Base-by-base conservation (phyloP, 1,284 basidiomycete species). In the Ceratobasidium sp. region DNA sequence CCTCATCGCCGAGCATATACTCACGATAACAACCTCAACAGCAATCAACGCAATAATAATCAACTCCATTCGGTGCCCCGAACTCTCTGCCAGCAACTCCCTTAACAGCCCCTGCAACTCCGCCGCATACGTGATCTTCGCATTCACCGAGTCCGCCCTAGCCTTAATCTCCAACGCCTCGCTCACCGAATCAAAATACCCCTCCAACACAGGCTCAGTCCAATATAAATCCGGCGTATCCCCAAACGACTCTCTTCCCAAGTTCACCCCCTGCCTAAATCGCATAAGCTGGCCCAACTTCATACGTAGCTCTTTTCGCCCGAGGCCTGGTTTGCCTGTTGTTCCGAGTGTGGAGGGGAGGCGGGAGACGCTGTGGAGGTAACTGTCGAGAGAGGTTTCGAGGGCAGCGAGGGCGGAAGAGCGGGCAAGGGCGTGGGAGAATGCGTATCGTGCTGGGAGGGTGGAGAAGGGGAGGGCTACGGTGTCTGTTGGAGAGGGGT, bases 201-300 rank as follows among this genome's bases (percentile, higher is more conserved):
- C 86, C 85, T 97, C 95, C 2, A 97, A 86, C 78, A 92, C 92
- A 1, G 95, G 94, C 81, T 96, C 94, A 29, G 91, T 88, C 95
- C 95, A 97, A 81, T 96, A 97, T 75, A 96, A 91, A 83, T 96
- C 91, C 0, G 95, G 95, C 0, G 93, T 92, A 79, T 96, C 95
- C 65, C 91, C 91, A 81, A 95, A 93, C 76, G 95, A 96, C 79
- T 96, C 94, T 66, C 93, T 87, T 78, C 93, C 93, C 54, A 96
- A 88, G 80, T 96, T 97, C 44, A 96, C 85, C 2, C 93, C 91
- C 84, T 97, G 95, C 59, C 95, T 87, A 80, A 97, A 93, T 79
- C 91, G 92, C 88, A 97, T 90, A 73, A 97, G 85, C 80, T 93
- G 90, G 11, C 95, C 95, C 2, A 97, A 87, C 83, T 96, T 96